Evolutionary conservation across 768 basidiomycete species (phyloP).

Genomic region (Neoboletus subvelutipes): DNA sequence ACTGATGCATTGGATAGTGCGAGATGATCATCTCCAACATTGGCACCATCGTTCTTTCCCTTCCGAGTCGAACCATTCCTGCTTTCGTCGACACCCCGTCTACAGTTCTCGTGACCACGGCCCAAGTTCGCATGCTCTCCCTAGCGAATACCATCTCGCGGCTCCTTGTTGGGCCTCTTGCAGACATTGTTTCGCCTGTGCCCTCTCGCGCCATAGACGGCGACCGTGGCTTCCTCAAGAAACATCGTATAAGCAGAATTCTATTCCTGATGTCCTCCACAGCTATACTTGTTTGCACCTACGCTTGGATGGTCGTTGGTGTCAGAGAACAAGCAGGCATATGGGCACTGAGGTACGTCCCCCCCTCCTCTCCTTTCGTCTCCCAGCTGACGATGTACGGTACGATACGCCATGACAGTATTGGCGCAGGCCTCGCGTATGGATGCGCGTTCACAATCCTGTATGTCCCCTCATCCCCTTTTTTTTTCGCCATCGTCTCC

Average conservation of each 20-base stretch:
- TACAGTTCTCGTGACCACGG: slow-evolving; percentile 43
- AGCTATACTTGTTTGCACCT: slow-evolving; percentile 48
- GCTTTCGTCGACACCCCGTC: slow-evolving; percentile 19
- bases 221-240: slow-evolving; percentile 37
- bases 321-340: slow-evolving; percentile 49
- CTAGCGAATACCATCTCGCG: slow-evolving; percentile 71
- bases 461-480: slow-evolving; percentile 41
- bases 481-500: background rate
- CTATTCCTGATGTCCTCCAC: slow-evolving; percentile 55
- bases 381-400: background rate
- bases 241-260: slow-evolving; percentile 60
- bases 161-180: slow-evolving; percentile 63
- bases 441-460: slow-evolving; percentile 69
- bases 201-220: slow-evolving; percentile 37
- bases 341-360: slow-evolving; percentile 68
- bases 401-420: slow-evolving; percentile 34
- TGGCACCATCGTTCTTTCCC: slow-evolving; percentile 69
- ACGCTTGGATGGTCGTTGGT: slow-evolving; percentile 52
- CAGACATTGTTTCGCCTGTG: slow-evolving; percentile 70
- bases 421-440: slow-evolving; percentile 68
- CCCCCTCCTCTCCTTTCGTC: background rate
- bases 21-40: slow-evolving; percentile 87
- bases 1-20: slow-evolving; percentile 39
- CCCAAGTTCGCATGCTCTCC: slow-evolving; percentile 71
- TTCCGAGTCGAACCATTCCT: slow-evolving; percentile 38